Base-by-base conservation (phyloP, 2,329 filamentous ascomycete genomes). In the Fusarium foetens region DNA sequence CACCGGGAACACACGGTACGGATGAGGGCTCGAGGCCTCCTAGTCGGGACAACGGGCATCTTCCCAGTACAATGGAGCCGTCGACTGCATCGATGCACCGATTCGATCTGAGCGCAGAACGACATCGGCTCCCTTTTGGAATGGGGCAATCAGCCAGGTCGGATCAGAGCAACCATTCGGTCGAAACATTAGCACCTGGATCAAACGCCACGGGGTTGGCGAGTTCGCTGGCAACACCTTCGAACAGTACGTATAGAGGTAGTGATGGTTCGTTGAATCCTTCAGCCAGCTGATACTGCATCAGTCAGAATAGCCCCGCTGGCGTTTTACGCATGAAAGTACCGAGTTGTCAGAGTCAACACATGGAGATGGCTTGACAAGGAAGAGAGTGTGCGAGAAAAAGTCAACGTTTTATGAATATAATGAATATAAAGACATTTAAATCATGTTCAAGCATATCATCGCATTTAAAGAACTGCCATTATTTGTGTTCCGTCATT, bases 91-190 rank as follows among this genome's bases (percentile, higher is more conserved):
- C 71, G 19, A 71, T 76, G 60, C 66, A 68, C 25, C 66, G 74
- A 10, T 76, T 76, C 25, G 74, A 75, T 41, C 23, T 76, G 35
- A 71, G 63, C 14, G 51, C 71, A 13, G 74, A 76, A 31, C 68
- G 74, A 10, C 74, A 76, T 58, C 72, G 72, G 25, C 62, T 75
- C n/a, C 72, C 65, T 21, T 66, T 75, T 31, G 58, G 61, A 8
- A 46, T 58, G 17, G 64, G 59, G 16, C 62, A 63, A 39, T 49
- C 63, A 8, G 51, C 60, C 17, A 61, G 62, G 38, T 65, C 69
- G 41, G 63, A 75, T 42, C 58, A 65, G 25, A 53, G 66, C 27
- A 67, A 57, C 23, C 66, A 71, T 43, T 46, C 64, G 31, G 48
- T 41, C 25, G 74, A 76, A 29, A 31, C 59, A 41, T 25, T 38